Percentiles rank a stretch among this genome's conserved stretches.
Evolutionary conservation across 352 stramenopile genomes (phyloP).

Genomic region (Phytophthora cryptogea): DNA sequence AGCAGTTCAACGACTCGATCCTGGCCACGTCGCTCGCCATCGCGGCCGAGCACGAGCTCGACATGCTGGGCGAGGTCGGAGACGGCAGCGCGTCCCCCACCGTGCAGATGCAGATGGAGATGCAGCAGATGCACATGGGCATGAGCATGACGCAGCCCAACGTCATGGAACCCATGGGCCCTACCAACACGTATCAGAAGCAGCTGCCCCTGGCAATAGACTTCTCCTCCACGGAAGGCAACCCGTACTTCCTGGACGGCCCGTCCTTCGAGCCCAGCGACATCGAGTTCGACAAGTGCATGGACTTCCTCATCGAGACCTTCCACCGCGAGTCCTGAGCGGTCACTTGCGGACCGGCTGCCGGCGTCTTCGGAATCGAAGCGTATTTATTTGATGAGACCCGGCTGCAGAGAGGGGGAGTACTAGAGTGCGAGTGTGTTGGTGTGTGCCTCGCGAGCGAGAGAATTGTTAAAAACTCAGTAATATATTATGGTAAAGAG

Average conservation of each 20-base stretch:
- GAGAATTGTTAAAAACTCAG: constrained; percentile 40
- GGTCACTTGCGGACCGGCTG: neutral
- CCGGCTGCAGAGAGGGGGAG: constrained; percentile 17
- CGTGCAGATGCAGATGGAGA: constrained; percentile 27
- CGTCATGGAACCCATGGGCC: constrained; percentile 28
- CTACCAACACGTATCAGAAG: constrained; percentile 55
- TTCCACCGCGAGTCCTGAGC: constrained; percentile 56
- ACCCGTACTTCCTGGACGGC: constrained; percentile 53
- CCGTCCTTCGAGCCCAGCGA: constrained; percentile 55
- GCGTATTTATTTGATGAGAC: constrained; percentile 48
- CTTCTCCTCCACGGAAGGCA: constrained; percentile 49
- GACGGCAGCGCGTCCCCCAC: constrained; percentile 42
- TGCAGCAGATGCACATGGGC: constrained; percentile 31
- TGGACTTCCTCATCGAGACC: constrained; percentile 81
- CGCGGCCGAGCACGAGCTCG: constrained; percentile 67
- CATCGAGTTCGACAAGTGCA: constrained; percentile 80
- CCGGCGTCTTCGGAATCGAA: constrained; percentile 29
- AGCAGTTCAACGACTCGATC: constrained; percentile 85
- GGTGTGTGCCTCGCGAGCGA: constrained; percentile 39
- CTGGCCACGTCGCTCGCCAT: constrained; percentile 77
- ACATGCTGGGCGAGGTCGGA: constrained; percentile 58
- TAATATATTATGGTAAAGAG: constrained; percentile 48
- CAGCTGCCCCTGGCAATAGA: constrained; percentile 50
- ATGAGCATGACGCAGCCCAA: constrained; percentile 16
- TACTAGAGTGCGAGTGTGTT: constrained; percentile 24